Evolutionary conservation across 1,139 yeast genomes (phyloP).

Genomic region (Magnusiomyces suaveolens): DNA sequence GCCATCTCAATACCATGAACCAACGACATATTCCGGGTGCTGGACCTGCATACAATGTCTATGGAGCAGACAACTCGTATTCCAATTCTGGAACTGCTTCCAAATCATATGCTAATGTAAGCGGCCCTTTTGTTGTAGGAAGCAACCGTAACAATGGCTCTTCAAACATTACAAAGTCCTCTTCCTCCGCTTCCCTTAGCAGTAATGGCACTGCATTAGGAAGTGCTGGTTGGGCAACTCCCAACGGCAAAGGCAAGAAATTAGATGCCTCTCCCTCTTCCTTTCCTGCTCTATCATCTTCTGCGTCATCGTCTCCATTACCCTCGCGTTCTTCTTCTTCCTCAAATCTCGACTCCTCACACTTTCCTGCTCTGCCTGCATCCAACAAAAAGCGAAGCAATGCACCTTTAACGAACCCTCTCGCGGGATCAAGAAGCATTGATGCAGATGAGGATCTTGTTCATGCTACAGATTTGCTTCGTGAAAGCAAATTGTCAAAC

Average conservation of each 20-base stretch:
- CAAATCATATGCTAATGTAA: background rate
- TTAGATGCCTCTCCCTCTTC: background rate
- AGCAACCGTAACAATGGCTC: background rate
- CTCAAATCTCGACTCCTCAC: background rate
- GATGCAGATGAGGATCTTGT: background rate
- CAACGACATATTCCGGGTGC: background rate
- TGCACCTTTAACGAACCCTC: background rate
- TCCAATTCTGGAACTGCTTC: background rate
- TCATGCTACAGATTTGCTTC: background rate
- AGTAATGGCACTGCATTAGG: background rate
- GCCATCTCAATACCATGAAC: background rate
- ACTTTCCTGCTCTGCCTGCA: slow-evolving; percentile 1
- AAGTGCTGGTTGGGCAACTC: background rate
- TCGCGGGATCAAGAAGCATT: background rate
- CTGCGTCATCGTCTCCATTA: background rate
- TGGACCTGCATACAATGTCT: background rate
- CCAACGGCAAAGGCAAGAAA: background rate
- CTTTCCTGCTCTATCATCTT: background rate
- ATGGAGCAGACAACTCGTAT: background rate
- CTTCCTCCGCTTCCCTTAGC: background rate
- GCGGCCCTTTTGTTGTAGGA: background rate
- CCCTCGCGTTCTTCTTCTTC: background rate
- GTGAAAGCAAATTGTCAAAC: background rate
- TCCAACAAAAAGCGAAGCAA: background rate
- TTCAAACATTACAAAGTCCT: background rate